Evolutionary conservation across 768 basidiomycete genomes (phyloP), one percentile per base, ranked within the genome.

Genomic region (Rhodocollybia butyracea): DNA sequence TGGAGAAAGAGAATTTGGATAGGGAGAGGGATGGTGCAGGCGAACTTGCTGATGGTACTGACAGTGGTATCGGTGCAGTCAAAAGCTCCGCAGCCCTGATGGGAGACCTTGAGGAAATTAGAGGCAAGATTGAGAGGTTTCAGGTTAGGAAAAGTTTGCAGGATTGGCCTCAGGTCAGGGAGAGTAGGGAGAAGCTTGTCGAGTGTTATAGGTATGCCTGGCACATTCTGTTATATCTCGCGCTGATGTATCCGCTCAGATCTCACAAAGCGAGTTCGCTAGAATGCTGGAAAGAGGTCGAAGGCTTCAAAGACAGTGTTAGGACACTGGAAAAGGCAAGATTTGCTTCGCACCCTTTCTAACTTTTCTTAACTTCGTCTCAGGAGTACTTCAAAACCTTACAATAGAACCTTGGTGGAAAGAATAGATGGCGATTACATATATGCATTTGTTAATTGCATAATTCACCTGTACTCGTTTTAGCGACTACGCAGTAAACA

Each of bases 1-100:
- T 95, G 46, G 89, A 94, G 75, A 88, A 85, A 73, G 92, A 94
- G 74, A 95, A 94, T 70, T 68, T 94, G 48, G 89, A 93, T 68
- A 78, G 80, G 55, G 91, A 94, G 70, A 78, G 75, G 60, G 68
- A 70, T 26, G 76, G 80, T 75, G 76, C 77, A 15, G 81, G 78
- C 32, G 71, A 70, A 12, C 66, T 66, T 29, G 69, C 73, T 50
- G 74, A 70, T 21, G 66, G 60, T 10, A 70, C 66, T 43, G 75
- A 69, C 32, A 73, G 58, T 29, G 58, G 65, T 8, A 62, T 71
- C 29, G 78, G 76, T 19, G 75, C 74, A 27, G 64, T 84, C 41
- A 83, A 77, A 65, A 85, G 79, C 60, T 88, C 84, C 56, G 75
- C 81, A 6, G 75, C 78, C 2, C 73, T 94, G 26, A 68, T 86